Base-by-base conservation (phyloP, 2,329 filamentous ascomycete species). In the Talaromyces sp. region DNA sequence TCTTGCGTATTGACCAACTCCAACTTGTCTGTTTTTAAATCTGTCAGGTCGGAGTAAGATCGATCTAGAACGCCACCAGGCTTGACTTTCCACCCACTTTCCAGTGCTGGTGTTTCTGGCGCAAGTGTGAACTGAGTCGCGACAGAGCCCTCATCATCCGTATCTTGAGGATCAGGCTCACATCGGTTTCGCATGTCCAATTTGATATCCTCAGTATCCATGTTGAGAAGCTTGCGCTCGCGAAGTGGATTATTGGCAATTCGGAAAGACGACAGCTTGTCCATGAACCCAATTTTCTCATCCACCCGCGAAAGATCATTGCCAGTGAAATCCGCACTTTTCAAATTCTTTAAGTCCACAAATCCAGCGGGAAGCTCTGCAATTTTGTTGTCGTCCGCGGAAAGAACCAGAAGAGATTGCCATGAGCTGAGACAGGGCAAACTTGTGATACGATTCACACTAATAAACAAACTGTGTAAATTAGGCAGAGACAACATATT, bases 171-270 rank as follows among this genome's bases (percentile, higher is more conserved):
- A 62, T 53, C 81, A 67, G 17, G 89, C 83, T 67, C 86, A 82
- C 55, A 75, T 22, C 90, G 83, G 32, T 81, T 81, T 17, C 83
- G 81, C 39, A 97, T 75, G 39, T 86, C 84, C 37, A 83, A 82
- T 72, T 96, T 96, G 56, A 97, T 77, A 49, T 94, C 89, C 13
- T 91, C 88, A 0, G 89, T 91, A 19, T 82, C 82, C 75, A 95
- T 89, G 0, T 84, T 88, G 13, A 92, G 78, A 61, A 94, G 91
- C 68, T 91, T 96, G 68, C 89, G 91, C 68, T 97, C 91, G 13
- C 89, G 82, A 13, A 99, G 77, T 0, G 94, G 94, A 65, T 99
- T 99, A n/a, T 91, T 91, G 39, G 86, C 86, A 29, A 99, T 78
- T 4, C 87, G 85, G 37, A 97, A 82, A 67, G 86, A 86, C 17